Conservation (phyloP, 352 stramenopile species). For the Pythium periplocum region DNA sequence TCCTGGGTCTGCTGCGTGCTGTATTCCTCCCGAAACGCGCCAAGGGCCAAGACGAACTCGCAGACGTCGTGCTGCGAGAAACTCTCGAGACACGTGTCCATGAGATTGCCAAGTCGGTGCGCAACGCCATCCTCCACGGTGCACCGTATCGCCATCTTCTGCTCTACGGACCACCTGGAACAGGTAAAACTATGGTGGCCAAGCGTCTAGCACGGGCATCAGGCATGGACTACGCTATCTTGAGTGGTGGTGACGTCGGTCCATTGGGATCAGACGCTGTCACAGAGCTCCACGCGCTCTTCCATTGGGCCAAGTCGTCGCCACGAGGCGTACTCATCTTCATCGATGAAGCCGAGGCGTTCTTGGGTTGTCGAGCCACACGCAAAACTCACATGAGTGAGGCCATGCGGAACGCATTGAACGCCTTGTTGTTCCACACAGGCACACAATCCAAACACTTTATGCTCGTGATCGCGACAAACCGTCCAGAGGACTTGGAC, state of each 20-base stretch:
- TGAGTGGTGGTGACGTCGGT: constrained; percentile 82
- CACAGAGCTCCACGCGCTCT: constrained; percentile 75
- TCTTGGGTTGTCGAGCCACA: constrained; percentile 65
- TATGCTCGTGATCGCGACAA: constrained; percentile 83
- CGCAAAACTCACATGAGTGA: constrained; percentile 83
- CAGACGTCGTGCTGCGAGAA: constrained; percentile 52
- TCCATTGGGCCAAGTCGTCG: constrained; percentile 76
- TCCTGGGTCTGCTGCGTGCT: constrained; percentile 38
- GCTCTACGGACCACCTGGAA: constrained; percentile 78
- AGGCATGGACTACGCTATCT: constrained; percentile 79
- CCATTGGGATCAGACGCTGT: constrained; percentile 70
- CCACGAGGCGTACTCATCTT: constrained; percentile 79
- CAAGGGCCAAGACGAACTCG: constrained; percentile 37
- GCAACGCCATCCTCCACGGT: constrained; percentile 52
- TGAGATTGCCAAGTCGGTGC: constrained; percentile 54
- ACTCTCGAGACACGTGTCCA: constrained; percentile 55
- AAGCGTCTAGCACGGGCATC: constrained; percentile 61
- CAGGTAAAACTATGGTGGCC: constrained; percentile 87
- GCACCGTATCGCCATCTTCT: constrained; percentile 81
- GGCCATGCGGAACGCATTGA: constrained; percentile 76
- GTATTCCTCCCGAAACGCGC: constrained; percentile 13
- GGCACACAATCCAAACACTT: constrained; percentile 65
- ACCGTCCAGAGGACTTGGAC: constrained; percentile 76
- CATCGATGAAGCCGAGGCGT: constrained; percentile 86
- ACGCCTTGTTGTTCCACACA: constrained; percentile 81